These are phyloP conservation scores for Plasmodium vinckei DNA, from an alignment of 169 alveolate species.

Conservation along the genomic window DNA sequence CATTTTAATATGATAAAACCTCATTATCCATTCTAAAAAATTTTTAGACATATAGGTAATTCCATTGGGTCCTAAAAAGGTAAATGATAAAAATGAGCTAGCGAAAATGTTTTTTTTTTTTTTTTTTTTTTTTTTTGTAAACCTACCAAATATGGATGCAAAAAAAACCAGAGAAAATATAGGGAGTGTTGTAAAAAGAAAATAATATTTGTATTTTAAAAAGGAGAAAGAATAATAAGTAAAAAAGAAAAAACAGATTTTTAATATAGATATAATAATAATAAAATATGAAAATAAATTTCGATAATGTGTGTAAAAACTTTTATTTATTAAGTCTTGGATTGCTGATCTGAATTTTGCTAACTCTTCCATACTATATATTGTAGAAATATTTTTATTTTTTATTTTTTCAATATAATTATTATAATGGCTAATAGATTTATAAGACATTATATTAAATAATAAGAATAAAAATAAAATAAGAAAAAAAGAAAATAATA, in stretches of 20 bases:
- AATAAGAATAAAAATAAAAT: conserved; percentile 20
- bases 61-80: conserved; percentile 2
- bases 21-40: conserved; percentile 19
- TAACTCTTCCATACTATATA: conserved; percentile 8
- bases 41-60: neutral
- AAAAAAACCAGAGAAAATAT: conserved; percentile 20
- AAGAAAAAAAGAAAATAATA: conserved; percentile 24
- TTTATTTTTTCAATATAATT: conserved; percentile 54
- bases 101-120: conserved; percentile 3
- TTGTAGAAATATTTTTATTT: conserved; percentile 18
- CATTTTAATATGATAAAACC: conserved; percentile 43
- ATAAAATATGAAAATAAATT: conserved; percentile 42
- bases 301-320: conserved; percentile 30
- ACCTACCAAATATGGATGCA: conserved; percentile 27
- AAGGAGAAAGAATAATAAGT: conserved; percentile 14
- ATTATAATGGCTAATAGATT: conserved; percentile 30
- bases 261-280: conserved; percentile 15
- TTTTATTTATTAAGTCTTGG: conserved; percentile 31
- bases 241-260: conserved; percentile 37
- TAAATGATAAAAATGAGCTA: neutral
- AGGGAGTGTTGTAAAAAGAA: conserved; percentile 29
- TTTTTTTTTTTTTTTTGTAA: neutral
- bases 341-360: conserved; percentile 17
- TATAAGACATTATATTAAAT: conserved; percentile 36
- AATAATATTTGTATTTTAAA: conserved; percentile 39